These are phyloP conservation scores for Naganishia antarctica DNA, from an alignment of 768 basidiomycete genomes.

Conservation along the genomic window DNA sequence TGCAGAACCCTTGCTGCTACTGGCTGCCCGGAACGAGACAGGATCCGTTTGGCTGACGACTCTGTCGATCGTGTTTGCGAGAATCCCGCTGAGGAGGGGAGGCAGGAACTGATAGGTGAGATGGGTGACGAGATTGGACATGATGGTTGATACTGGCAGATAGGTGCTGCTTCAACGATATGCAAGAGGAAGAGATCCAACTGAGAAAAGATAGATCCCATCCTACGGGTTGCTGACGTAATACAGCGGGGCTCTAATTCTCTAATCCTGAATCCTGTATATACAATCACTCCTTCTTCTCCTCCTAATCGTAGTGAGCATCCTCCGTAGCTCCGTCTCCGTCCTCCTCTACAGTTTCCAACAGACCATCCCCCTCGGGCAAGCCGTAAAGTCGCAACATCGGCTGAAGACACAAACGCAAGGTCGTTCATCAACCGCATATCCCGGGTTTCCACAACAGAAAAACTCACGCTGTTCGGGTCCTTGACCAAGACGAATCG, in stretches of 20 bases:
- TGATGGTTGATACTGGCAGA: neutral
- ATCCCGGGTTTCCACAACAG: neutral
- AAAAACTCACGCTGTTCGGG: constrained; percentile 79
- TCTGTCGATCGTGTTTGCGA: neutral
- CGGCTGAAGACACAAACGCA: neutral
- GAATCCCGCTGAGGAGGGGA: neutral
- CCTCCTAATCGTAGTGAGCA: constrained; percentile 32
- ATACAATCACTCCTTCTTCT: neutral
- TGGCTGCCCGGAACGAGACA: neutral
- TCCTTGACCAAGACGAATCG: constrained; percentile 97
- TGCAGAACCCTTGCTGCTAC: neutral
- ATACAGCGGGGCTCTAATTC: no score
- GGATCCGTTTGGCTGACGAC: neutral
- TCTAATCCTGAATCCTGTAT: no score
- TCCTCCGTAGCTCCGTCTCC: constrained; percentile 37
- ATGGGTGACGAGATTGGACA: constrained; percentile 3
- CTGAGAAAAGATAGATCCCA: no score
- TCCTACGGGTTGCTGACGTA: no score
- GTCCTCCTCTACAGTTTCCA: constrained; percentile 56
- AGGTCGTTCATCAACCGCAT: neutral
- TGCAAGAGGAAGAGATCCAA: no score
- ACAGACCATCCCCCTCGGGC: constrained; percentile 44
- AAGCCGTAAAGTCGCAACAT: constrained; percentile 19
- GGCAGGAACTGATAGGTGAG: constrained; percentile 16
- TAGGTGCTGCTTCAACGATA: no score